Percentiles rank a stretch among this genome's conserved stretches.
phyloP scores from a whole-genome alignment of 805 yeast genomes.

The Starmerella powellii region DNA sequence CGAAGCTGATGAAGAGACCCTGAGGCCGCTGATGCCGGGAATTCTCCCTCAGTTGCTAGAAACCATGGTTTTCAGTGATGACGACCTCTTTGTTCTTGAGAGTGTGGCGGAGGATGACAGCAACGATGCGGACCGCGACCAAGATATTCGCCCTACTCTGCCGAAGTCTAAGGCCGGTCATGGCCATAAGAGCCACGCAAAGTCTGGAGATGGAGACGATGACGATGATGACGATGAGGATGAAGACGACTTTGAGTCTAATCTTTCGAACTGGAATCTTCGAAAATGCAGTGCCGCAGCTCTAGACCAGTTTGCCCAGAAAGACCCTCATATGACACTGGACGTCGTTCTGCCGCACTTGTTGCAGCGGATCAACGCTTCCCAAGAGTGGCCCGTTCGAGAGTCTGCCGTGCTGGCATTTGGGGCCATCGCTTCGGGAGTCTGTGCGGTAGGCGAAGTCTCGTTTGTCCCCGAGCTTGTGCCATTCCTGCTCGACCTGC shows the following conservation, averaged over 20 bases:
- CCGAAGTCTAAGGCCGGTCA: constrained; percentile 51
- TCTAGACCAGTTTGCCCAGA: constrained; percentile 63
- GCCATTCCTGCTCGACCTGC: constrained; percentile 71
- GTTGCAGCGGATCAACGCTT: constrained; percentile 48
- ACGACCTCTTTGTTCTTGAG: constrained; percentile 55
- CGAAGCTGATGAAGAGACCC: constrained; percentile 40
- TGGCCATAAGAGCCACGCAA: constrained; percentile 21
- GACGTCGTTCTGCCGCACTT: constrained; percentile 59
- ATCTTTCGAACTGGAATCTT: constrained; percentile 71
- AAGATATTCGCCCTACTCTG: constrained; percentile 74
- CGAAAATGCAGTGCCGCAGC: constrained; percentile 94
- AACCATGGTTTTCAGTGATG: constrained; percentile 81
- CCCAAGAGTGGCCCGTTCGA: constrained; percentile 73
- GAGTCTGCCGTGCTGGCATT: constrained; percentile 90
- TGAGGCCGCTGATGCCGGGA: constrained; percentile 45
- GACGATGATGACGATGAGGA: constrained; percentile 61
- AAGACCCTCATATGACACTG: constrained; percentile 55
- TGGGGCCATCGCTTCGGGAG: constrained; percentile 91
- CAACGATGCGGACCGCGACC: constrained; percentile 64
- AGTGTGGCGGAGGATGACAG: constrained; percentile 66
- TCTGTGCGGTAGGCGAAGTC: constrained; percentile 50
- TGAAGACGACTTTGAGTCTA: constrained; percentile 57
- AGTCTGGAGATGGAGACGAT: constrained; percentile 29
- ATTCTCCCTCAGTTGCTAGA: constrained; percentile 68
- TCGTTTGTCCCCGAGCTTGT: constrained; percentile 67